phyloP scores from a whole-genome alignment of 108 stramenopile genomes.

The Cylindrotheca fusiformis region DNA sequence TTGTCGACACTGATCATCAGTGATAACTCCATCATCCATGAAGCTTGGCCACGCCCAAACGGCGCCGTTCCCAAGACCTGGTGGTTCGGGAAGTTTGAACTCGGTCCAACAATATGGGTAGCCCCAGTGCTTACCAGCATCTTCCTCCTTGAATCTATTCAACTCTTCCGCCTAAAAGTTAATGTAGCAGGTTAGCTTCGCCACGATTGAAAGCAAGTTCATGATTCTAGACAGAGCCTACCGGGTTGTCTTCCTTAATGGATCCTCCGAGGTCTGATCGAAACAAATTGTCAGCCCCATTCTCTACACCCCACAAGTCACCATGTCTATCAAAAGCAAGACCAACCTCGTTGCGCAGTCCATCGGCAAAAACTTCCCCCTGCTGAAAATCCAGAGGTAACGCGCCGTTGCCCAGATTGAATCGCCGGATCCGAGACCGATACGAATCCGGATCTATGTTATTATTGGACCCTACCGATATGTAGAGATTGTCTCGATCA shows the following conservation, averaged over 20 bases:
- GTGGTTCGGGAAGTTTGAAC: slow-evolving; percentile 36
- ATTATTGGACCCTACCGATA: slow-evolving; percentile 50
- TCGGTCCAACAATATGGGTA: slow-evolving; percentile 81
- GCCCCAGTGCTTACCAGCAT: slow-evolving; percentile 56
- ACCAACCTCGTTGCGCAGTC: slow-evolving; percentile 72
- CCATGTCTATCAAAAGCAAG: slow-evolving; percentile 68
- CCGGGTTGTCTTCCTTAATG: slow-evolving; percentile 65
- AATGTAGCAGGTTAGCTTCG: too few relatives aligned
- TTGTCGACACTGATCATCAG: slow-evolving; percentile 64
- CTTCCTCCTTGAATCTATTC: slow-evolving; percentile 60
- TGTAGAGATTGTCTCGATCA: slow-evolving; percentile 44
- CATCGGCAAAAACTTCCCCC: slow-evolving; percentile 75
- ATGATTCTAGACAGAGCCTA: slow-evolving; percentile 1
- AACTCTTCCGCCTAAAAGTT: slow-evolving; percentile 52
- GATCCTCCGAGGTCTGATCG: slow-evolving; percentile 69
- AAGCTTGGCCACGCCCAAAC: slow-evolving; percentile 75
- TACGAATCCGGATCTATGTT: slow-evolving; percentile 59
- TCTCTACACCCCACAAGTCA: slow-evolving; percentile 77
- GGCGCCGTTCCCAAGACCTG: slow-evolving; percentile 49
- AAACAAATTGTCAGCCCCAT: slow-evolving; percentile 59
- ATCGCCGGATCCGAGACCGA: slow-evolving; percentile 66
- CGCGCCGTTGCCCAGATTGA: slow-evolving; percentile 24
- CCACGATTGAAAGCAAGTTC: background rate
- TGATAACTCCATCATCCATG: slow-evolving; percentile 25
- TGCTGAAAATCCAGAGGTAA: slow-evolving; percentile 48